phyloP scores from a whole-genome alignment of 176 grass and related monocot species.

The Dactylis glomerata region DNA sequence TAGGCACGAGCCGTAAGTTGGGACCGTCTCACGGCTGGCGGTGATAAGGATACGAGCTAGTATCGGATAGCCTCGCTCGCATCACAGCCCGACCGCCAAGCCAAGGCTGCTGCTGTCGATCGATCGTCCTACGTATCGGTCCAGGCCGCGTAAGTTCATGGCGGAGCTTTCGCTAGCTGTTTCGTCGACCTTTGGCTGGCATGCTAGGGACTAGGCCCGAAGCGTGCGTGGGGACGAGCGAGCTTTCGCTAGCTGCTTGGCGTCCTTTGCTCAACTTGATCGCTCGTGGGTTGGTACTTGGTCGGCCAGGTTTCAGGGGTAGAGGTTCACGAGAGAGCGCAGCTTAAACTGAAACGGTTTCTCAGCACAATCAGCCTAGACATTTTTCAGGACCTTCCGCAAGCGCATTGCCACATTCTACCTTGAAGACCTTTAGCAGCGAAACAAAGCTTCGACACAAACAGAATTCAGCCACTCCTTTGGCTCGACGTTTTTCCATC shows the following conservation, averaged over 20 bases:
- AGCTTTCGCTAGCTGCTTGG: not conserved
- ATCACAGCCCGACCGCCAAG: not conserved
- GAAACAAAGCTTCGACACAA: no score
- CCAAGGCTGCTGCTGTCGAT: not conserved
- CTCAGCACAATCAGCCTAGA: not conserved
- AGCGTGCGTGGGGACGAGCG: not conserved
- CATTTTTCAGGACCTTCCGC: not conserved
- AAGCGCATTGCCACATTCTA: not conserved
- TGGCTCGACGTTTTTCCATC: no score
- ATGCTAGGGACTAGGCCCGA: not conserved
- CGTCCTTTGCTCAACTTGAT: not conserved
- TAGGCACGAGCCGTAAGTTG: not conserved
- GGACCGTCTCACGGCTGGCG: not conserved
- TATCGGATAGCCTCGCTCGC: not conserved
- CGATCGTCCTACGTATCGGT: not conserved
- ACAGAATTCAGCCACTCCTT: no score
- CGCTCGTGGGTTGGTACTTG: not conserved
- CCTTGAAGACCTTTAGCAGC: no score
- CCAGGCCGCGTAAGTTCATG: not conserved
- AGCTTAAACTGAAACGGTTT: not conserved
- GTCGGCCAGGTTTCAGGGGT: not conserved
- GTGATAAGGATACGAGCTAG: not conserved
- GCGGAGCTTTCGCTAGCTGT: not conserved
- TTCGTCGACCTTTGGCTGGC: no score
- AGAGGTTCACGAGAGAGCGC: not conserved